Base-by-base conservation (phyloP, 768 basidiomycete species). In the Termitomyces sp. region DNA sequence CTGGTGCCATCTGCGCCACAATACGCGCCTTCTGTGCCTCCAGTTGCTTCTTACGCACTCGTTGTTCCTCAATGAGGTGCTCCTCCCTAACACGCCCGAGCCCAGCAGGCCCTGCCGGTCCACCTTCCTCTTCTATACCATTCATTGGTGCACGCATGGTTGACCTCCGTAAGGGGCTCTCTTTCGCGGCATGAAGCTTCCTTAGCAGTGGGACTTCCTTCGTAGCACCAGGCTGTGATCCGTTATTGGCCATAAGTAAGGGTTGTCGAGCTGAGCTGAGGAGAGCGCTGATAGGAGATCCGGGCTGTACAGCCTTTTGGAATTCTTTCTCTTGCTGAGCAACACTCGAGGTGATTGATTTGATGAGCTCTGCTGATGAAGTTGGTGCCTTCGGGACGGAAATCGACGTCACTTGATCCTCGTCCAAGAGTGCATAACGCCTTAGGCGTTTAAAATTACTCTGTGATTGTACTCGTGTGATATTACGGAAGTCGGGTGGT, bases 251-350 rank as follows among this genome's bases (percentile, higher is more conserved):
- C 70, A 93, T 88, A 48, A 96, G 73, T 40, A 97, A 75, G 0
- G 94, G 94, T 68, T 93, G 90, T 55, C 88, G 79, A 6, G 94
- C 94, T 2, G 92, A 93, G 61, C 83, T 88, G 62, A 99, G 79
- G 47, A 99, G 73, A 2, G 91, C 92, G 28, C 91, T 90, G 57
- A 99, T 95, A 0, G 97, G 97, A 58, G 88, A 91, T 42, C 91
- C 93, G 6, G 95, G 96, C 65, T 94, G 92, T 1, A 98, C 91
- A 1, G 94, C 97, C 64, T 88, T 87, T 74, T 90, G 88, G 85
- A 98, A 98, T 69, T 98, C 97, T 68, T 88, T 87, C 80, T 99
- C 97, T 66, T 93, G 90, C 63, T 92, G 81, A 3, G 87, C 86
- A 55, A 88, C 84, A 44, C 77, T 87, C 12, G 80, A 81, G 15